Conservation (phyloP, 352 stramenopile species). For the Thraustotheca clavata region DNA sequence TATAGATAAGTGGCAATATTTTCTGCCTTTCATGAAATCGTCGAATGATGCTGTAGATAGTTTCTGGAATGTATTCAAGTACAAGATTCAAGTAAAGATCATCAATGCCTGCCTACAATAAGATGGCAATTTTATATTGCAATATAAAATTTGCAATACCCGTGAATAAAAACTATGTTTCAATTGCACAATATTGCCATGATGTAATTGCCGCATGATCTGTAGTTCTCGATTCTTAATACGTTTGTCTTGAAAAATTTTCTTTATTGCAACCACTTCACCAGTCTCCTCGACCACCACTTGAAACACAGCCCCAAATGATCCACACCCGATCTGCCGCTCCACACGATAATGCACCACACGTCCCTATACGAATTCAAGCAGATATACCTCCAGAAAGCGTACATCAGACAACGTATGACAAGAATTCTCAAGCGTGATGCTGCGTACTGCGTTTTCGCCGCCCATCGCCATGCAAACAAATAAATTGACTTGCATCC, state of each 20-base stretch:
- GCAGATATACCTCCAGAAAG: not conserved
- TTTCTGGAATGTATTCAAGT: slow-evolving; percentile 86
- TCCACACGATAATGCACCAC: slow-evolving; percentile 72
- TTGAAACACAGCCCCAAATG: slow-evolving; percentile 77
- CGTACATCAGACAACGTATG: slow-evolving; percentile 21
- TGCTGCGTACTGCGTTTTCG: slow-evolving; percentile 17
- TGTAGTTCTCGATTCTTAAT: slow-evolving; percentile 77
- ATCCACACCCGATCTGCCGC: slow-evolving; percentile 74
- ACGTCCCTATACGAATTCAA: not conserved
- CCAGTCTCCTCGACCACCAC: slow-evolving; percentile 72
- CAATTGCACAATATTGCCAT: slow-evolving; percentile 76
- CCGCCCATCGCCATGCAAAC: slow-evolving; percentile 4
- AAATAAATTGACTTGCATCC: slow-evolving; percentile 1
- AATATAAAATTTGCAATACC: slow-evolving; percentile 15
- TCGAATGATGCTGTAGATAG: slow-evolving; percentile 81
- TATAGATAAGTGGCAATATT: slow-evolving; percentile 55
- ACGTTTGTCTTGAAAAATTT: slow-evolving; percentile 83
- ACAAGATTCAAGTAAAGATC: slow-evolving; percentile 86
- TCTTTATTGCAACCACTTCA: slow-evolving; percentile 85
- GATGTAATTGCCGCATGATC: slow-evolving; percentile 72
- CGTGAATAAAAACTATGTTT: slow-evolving; percentile 91
- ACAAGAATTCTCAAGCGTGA: slow-evolving; percentile 19
- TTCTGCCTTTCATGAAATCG: slow-evolving; percentile 81
- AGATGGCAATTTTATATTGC: not conserved
- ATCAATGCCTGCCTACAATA: slow-evolving; percentile 27